Evolutionary conservation across 768 basidiomycete genomes (phyloP), one percentile per base, ranked within the genome.

Genomic region (Suillus discolor): DNA sequence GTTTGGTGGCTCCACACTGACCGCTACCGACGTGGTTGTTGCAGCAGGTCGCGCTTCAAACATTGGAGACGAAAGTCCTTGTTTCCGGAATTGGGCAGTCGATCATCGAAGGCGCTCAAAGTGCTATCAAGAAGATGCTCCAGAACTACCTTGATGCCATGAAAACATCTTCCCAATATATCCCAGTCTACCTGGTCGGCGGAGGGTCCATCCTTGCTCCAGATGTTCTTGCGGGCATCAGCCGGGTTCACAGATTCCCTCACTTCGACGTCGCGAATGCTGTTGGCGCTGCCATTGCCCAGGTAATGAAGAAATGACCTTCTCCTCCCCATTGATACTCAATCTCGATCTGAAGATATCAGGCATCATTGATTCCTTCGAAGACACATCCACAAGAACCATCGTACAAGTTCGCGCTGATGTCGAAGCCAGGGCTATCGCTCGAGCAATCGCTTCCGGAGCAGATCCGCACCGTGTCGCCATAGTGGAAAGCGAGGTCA

Each of bases 181-280:
- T 84, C 53, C 83, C 87, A 31, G 80, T 89, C 13, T 80, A 88
- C 36, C 81, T 90, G 2, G 89, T 89, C 44, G 89, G 89, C 28
- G 89, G 89, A 18, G 89, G 89, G 6, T 84, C 86, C 0, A 84
- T 89, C 68, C 79, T 90, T 41, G 80, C 84, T 12, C 87, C 89
- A 0, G 74, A 80, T 11, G 61, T 74, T 12, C 79, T 90, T 0
- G 75, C 72, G 39, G 89, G 89, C 11, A 83, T 89, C 5, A 81
- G 79, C 61, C 79, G 79, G 62, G 80, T 88, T 20, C 78, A 84
- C 62, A 77, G 81, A 16, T 84, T 83, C 36, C 83, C 83, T 0
- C 81, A 80, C 73, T 82, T 79, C 67, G 82, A 83, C 57, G 85
- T 88, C 44, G 88, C 89, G 12, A 87, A 89, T 63, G 87, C 88